phyloP scores from a whole-genome alignment of 768 basidiomycete genomes.

The Mrakia gelida region DNA sequence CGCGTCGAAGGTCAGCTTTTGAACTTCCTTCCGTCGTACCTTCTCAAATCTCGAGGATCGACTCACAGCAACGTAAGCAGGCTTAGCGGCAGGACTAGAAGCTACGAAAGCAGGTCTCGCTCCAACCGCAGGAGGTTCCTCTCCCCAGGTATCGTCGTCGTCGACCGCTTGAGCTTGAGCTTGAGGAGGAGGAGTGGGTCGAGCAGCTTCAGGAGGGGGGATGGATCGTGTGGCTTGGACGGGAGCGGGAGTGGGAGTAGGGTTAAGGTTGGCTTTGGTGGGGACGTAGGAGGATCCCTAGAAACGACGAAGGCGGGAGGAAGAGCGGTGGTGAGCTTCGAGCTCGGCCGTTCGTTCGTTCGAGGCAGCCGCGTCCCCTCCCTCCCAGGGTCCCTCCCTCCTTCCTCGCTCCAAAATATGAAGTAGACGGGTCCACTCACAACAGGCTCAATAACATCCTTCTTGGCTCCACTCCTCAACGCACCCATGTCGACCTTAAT shows the following conservation, averaged over 20 bases:
- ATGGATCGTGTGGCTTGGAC: conserved; percentile 44
- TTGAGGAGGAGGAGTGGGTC: conserved; percentile 45
- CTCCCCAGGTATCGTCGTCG: conserved; percentile 33
- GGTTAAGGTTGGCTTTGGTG: conserved; percentile 37
- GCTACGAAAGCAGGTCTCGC: conserved; percentile 51
- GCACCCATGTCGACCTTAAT: conserved; percentile 38
- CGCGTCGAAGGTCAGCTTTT: background rate
- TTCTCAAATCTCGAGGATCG: too few species aligned
- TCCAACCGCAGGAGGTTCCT: conserved; percentile 45
- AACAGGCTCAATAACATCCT: conserved; percentile 18
- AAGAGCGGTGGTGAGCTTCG: background rate
- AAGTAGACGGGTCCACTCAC: background rate
- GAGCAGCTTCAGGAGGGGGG: conserved; percentile 39
- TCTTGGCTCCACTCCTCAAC: conserved; percentile 24
- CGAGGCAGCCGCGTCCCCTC: background rate
- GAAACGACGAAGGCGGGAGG: background rate
- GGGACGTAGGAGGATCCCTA: conserved; percentile 41
- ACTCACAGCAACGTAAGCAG: conserved; percentile 34
- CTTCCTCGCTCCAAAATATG: conserved; percentile 1
- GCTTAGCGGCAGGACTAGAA: conserved; percentile 48
- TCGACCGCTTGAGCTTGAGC: conserved; percentile 48
- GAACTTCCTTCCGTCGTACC: too few species aligned
- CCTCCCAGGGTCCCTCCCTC: too few species aligned
- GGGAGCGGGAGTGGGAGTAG: conserved; percentile 33
- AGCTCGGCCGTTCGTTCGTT: background rate